phyloP scores from a whole-genome alignment of 257 asterid genomes.

The Gynochthodes officinalis region DNA sequence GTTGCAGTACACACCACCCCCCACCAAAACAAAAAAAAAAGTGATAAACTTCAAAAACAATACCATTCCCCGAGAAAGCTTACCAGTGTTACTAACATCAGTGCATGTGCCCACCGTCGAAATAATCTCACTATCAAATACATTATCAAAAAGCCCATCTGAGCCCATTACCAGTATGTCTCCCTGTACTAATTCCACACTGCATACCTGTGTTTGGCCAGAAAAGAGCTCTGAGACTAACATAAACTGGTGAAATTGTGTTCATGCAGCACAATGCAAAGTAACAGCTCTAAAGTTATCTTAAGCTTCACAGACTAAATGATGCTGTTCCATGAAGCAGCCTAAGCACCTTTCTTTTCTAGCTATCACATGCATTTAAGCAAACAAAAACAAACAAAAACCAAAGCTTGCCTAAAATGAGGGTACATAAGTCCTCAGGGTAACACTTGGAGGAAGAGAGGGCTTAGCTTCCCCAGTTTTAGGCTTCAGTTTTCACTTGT shows the following conservation, averaged over 20 bases:
- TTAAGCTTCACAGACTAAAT: background rate
- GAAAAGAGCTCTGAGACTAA: background rate
- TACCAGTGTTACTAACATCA: slow-evolving; percentile 60
- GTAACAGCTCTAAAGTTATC: background rate
- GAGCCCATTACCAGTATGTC: slow-evolving; percentile 73
- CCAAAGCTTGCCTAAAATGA: background rate
- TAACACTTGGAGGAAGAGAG: background rate
- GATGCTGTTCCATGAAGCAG: background rate
- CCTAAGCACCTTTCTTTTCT: background rate
- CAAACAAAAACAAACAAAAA: background rate
- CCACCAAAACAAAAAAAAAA: background rate
- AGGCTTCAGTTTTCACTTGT: background rate
- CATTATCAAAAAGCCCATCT: slow-evolving; percentile 84
- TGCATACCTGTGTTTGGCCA: slow-evolving; percentile 51
- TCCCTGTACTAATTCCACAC: slow-evolving; percentile 65
- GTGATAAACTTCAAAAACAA: slow-evolving; percentile 6
- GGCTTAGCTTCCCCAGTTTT: background rate
- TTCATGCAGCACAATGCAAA: background rate
- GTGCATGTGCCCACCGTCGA: slow-evolving; percentile 36
- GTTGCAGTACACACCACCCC: too few species aligned
- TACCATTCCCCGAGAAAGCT: slow-evolving; percentile 6
- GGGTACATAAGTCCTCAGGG: background rate
- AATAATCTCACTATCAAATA: slow-evolving; percentile 58
- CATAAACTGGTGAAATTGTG: too few species aligned
- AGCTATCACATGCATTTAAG: background rate